A percentile compares a stretch with the other conserved stretches of the same genome.
phyloP scores from a whole-genome alignment of 2,329 filamentous ascomycete species.

The Hymenoscyphus scutula region DNA sequence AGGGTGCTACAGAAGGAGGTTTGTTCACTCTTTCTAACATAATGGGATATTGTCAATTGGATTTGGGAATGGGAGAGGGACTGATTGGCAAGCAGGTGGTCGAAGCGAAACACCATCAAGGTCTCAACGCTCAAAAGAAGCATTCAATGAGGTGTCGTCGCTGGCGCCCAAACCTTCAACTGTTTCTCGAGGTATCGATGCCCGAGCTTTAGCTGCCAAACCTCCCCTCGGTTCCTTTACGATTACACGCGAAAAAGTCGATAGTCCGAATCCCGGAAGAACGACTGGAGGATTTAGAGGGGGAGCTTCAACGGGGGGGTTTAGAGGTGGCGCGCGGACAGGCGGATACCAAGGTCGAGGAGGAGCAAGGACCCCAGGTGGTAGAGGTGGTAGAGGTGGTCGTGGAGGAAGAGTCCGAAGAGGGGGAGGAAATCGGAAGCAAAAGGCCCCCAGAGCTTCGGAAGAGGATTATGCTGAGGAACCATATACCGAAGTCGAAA shows the following conservation, averaged over 20 bases:
- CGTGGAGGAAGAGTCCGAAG: conserved; percentile 35
- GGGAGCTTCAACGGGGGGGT: background rate
- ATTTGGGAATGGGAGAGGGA: background rate
- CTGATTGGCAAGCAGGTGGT: background rate
- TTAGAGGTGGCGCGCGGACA: conserved; percentile 10
- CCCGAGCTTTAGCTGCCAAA: conserved; percentile 35
- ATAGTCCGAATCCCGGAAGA: background rate
- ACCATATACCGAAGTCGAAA: conserved; percentile 27
- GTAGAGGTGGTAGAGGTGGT: conserved; percentile 18
- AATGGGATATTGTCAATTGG: background rate
- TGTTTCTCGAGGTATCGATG: conserved; percentile 31
- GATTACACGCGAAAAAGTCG: conserved; percentile 20
- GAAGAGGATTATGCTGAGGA: conserved; percentile 18
- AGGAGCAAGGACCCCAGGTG: background rate
- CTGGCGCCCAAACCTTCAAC: conserved; percentile 24
- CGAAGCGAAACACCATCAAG: conserved; percentile 14
- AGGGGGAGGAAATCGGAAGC: conserved; percentile 8
- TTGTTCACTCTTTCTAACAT: conserved; percentile 6
- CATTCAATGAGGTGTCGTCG: conserved; percentile 32
- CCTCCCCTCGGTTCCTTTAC: conserved; percentile 24
- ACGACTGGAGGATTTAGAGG: background rate
- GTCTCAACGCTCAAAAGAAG: conserved; percentile 25
- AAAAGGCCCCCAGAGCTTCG: conserved; percentile 10
- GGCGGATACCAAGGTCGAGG: background rate
- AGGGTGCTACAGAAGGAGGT: conserved; percentile 23